phyloP scores from a whole-genome alignment of 495 filamentous ascomycete species.

The Recurvomyces mirabilis region DNA sequence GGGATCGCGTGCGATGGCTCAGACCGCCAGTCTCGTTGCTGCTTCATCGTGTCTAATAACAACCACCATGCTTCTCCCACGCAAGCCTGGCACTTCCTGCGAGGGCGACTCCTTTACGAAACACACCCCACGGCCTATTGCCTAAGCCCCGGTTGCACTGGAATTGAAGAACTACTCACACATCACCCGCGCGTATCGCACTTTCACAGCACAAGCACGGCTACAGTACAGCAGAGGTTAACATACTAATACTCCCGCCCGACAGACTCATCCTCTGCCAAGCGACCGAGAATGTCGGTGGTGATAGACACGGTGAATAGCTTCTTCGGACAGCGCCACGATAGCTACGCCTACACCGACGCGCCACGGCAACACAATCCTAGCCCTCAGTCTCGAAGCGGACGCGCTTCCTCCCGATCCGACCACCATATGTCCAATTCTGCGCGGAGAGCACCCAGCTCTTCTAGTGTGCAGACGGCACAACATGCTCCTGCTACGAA shows the following conservation, averaged over 20 bases:
- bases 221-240: no score
- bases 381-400: constrained; percentile 5
- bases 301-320: constrained; percentile 38
- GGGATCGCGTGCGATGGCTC: no score
- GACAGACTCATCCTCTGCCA: constrained; percentile 4
- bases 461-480: constrained; percentile 7
- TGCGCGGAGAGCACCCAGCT: constrained; percentile 18
- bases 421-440: constrained; percentile 19
- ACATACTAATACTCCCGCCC: not conserved
- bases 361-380: constrained; percentile 10
- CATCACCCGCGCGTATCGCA: no score
- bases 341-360: constrained; percentile 16
- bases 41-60: no score
- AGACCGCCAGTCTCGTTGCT: no score
- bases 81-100: no score
- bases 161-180: no score
- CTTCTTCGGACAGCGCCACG: constrained; percentile 28
- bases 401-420: constrained; percentile 10
- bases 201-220: no score
- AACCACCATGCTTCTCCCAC: no score
- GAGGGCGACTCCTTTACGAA: no score
- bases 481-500: constrained; percentile 8
- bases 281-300: constrained; percentile 27
- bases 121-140: no score
- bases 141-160: no score